phyloP scores from a whole-genome alignment of 306 rosid species.

The Glycine tomentella region DNA sequence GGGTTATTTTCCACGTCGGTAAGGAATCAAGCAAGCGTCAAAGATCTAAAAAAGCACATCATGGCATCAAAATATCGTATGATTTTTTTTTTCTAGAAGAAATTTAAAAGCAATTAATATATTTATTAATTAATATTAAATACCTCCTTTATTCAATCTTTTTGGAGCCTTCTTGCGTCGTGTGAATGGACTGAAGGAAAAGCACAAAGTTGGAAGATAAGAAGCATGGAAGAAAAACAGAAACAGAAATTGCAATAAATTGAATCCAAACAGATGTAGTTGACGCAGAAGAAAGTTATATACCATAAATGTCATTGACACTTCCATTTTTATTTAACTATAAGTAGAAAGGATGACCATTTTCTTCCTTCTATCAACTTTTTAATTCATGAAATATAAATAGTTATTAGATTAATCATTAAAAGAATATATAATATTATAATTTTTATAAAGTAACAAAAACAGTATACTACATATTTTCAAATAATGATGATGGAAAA shows the following conservation, averaged over 20 bases:
- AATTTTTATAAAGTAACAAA: neutral
- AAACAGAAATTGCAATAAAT: conserved; percentile 2
- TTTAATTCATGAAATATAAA: neutral
- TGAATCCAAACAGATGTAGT: conserved; percentile 3
- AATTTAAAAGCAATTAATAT: neutral
- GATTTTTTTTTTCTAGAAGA: neutral
- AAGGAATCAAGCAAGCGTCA: conserved; percentile 45
- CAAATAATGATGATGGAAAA: neutral
- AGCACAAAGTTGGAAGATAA: too few relatives aligned
- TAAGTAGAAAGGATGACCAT: neutral
- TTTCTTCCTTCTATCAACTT: neutral
- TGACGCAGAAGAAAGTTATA: conserved; percentile 33
- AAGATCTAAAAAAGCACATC: conserved; percentile 26
- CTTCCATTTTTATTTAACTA: neutral
- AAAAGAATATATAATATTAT: neutral
- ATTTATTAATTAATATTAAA: neutral
- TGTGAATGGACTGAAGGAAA: conserved; percentile 39
- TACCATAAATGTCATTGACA: neutral
- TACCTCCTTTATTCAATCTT: conserved; percentile 8
- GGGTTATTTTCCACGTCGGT: conserved; percentile 49
- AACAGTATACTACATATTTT: neutral
- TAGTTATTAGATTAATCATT: too few relatives aligned
- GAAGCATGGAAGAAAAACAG: too few relatives aligned
- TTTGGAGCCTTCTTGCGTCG: conserved; percentile 5
- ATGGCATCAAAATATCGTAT: conserved; percentile 4